A percentile compares a stretch with the other conserved stretches of the same genome.
Evolutionary conservation across 2,329 filamentous ascomycete genomes (phyloP).

Genomic region (Sordariomycetes sp.): DNA sequence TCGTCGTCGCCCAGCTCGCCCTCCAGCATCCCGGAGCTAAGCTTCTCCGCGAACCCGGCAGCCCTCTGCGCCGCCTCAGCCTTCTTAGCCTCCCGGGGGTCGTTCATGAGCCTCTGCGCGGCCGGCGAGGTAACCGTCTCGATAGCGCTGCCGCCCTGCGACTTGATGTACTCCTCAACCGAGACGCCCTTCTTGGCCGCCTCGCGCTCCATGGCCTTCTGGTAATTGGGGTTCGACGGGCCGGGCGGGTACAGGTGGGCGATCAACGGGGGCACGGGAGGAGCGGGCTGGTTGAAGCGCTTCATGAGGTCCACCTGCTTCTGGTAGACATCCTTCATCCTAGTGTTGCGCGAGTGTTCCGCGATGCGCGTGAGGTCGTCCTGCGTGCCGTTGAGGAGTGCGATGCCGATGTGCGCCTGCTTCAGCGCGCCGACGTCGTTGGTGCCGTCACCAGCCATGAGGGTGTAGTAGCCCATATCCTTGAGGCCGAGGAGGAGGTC

Average conservation of each 20-base stretch:
- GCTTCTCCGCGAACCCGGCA: constrained; percentile 69
- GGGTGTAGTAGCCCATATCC: constrained; percentile 91
- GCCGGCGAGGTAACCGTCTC: constrained; percentile 56
- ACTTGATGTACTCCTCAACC: constrained; percentile 40
- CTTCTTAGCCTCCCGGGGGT: constrained; percentile 42
- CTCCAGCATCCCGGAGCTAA: constrained; percentile 82
- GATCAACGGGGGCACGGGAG: constrained; percentile 85
- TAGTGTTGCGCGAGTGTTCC: constrained; percentile 85
- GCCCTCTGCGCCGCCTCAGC: constrained; percentile 60
- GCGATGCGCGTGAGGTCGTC: constrained; percentile 86
- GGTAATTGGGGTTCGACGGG: constrained; percentile 82
- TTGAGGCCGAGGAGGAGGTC: constrained; percentile 95
- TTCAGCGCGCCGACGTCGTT: constrained; percentile 97
- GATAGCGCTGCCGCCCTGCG: constrained; percentile 38
- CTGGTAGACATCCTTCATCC: constrained; percentile 98
- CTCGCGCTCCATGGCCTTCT: constrained; percentile 82
- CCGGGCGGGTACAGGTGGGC: constrained; percentile 91
- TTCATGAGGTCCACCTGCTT: constrained; percentile 89
- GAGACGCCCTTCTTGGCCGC: constrained; percentile 63
- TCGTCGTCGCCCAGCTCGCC: constrained; percentile 77
- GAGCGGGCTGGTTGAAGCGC: constrained; percentile 83
- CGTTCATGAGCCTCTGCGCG: constrained; percentile 45
- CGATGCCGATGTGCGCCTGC: constrained; percentile 94
- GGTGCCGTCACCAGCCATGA: constrained; percentile 97
- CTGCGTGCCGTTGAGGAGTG: constrained; percentile 84